Conservation (phyloP, 208 protist species). For the Tritrichomonas foetus region DNA sequence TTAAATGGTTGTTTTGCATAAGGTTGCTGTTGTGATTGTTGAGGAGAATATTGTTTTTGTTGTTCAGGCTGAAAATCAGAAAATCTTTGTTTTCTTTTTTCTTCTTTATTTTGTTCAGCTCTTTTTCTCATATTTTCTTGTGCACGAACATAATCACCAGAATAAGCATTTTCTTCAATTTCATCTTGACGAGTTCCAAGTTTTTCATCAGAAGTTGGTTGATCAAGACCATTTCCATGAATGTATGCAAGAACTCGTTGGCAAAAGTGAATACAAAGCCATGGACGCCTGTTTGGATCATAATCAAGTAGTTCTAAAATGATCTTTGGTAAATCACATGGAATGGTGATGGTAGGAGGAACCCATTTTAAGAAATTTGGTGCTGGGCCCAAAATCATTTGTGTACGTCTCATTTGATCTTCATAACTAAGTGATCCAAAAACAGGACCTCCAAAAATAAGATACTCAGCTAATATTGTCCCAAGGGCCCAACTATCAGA, state of each 20-base stretch:
- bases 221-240: background rate
- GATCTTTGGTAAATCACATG: background rate
- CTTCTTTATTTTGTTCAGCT: too few species aligned
- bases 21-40: too few species aligned
- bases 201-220: too few species aligned
- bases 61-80: too few species aligned
- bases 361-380: background rate
- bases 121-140: too few species aligned
- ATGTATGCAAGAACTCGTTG: background rate
- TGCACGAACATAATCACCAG: too few species aligned
- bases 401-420: constrained; percentile 22
- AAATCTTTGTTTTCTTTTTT: too few species aligned
- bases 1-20: too few species aligned
- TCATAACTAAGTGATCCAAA: background rate
- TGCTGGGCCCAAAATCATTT: background rate
- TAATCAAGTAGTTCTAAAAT: background rate
- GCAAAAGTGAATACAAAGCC: background rate
- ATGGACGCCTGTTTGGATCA: background rate
- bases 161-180: too few species aligned
- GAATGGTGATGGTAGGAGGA: background rate
- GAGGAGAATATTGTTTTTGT: too few species aligned
- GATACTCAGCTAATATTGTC: background rate
- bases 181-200: too few species aligned
- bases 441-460: background rate
- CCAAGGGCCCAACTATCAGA: constrained; percentile 4